Base-by-base conservation (phyloP, 1,284 basidiomycete genomes). In the Moesziomyces antarcticus region DNA sequence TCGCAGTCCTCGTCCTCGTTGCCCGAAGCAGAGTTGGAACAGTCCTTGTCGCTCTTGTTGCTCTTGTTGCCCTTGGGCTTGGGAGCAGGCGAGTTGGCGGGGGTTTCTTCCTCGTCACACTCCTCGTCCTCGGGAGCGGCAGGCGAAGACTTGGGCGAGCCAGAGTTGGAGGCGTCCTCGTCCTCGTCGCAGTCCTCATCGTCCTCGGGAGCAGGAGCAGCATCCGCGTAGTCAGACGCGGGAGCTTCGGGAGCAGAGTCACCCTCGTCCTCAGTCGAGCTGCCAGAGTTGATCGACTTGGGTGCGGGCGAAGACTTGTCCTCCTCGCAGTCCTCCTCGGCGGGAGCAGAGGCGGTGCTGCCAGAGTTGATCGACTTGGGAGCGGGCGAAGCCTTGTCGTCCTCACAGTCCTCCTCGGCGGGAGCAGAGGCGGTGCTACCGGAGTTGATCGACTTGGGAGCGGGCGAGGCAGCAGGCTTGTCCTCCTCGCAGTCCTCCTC, bases 171-270 rank as follows among this genome's bases (percentile, higher is more conserved):
- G 1, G 25, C 42, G 18, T 44, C 41, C 43, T 45, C n/a, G 43
- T 41, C 41, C 41, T 57, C 24, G 10, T 58, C 56, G 56, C 49
- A 50, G 37, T 57, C 48, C 18, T 56, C 40, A 7, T 44, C 25
- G 37, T 43, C 27, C 5, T 33, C 25, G 4, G 44, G 18, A 27
- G 33, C 33, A 18, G 35, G 14, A 14, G 13, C 16, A 18, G 13
- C 11, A 16, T 37, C 35, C 35, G 10, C 13, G 35, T 18, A 37
- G 35, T 37, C 35, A 4, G 13, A 14, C 3, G 13, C 35, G 14
- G 35, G 16, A 16, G 35, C 35, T 5, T 18, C 35, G 16, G 35
- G 35, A 13, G 13, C 35, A 37, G 30, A 30, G 9, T 30, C 30
- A 30, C 30, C 30, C 6, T 30, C 7, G 30, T 10, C 11, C 30